These are phyloP conservation scores for Eurotiales sp. DNA, from an alignment of 2,329 filamentous ascomycete genomes.

Conservation along the genomic window DNA sequence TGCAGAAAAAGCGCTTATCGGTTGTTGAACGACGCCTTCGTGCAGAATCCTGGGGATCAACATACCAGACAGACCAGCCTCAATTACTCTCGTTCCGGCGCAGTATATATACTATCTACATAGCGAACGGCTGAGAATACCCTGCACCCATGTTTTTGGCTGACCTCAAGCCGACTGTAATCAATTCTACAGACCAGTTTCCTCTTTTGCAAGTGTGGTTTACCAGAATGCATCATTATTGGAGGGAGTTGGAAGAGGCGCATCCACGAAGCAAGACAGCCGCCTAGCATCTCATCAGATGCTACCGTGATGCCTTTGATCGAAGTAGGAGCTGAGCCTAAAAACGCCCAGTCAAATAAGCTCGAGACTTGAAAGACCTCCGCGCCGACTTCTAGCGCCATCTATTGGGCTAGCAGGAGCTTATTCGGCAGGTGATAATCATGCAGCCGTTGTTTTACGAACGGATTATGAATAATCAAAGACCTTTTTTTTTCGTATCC, in stretches of 20 bases:
- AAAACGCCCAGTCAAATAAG: no score
- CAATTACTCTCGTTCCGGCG: background rate
- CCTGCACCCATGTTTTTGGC: background rate
- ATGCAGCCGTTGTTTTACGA: background rate
- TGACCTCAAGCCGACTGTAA: no score
- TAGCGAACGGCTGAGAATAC: no score
- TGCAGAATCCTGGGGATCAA: conserved; percentile 2
- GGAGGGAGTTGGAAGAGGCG: background rate
- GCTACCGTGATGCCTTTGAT: no score
- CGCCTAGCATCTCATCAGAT: background rate
- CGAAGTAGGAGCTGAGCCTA: no score
- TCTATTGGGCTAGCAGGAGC: no score
- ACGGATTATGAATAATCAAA: no score
- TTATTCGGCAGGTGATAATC: no score
- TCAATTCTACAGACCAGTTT: conserved; percentile 12
- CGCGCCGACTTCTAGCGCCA: no score
- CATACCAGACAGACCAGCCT: conserved; percentile 2
- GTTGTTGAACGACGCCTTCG: background rate
- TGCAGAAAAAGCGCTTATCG: background rate
- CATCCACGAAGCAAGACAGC: background rate
- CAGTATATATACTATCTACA: conserved; percentile 4
- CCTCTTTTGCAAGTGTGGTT: conserved; percentile 5
- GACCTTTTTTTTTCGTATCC: no score
- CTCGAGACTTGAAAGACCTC: no score
- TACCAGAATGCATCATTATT: background rate